phyloP scores from a whole-genome alignment of 495 filamentous ascomycete species.

The Neurospora sp. region DNA sequence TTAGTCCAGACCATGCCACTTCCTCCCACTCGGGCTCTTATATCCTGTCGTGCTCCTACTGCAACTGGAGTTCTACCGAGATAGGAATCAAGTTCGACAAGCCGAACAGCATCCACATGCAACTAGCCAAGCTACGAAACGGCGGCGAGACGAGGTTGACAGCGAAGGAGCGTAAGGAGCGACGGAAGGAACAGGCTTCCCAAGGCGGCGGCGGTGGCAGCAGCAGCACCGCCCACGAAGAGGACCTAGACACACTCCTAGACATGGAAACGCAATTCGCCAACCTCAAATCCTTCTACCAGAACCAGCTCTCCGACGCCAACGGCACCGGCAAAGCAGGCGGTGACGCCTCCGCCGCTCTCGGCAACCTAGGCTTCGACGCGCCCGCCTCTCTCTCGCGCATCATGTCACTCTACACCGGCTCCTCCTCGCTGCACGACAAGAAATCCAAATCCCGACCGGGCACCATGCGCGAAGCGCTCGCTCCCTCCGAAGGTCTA shows the following conservation, averaged over 20 bases:
- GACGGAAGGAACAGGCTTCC: constrained; percentile 28
- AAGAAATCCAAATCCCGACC: constrained; percentile 60
- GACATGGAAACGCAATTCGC: constrained; percentile 41
- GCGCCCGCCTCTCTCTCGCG: constrained; percentile 74
- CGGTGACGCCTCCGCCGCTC: constrained; percentile 41
- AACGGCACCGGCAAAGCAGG: constrained; percentile 18
- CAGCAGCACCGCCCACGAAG: not conserved
- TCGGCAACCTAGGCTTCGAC: constrained; percentile 54
- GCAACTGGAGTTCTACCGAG: constrained; percentile 82
- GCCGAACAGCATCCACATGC: constrained; percentile 70
- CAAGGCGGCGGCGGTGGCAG: constrained; percentile 6
- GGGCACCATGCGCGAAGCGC: constrained; percentile 68
- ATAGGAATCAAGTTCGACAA: constrained; percentile 87
- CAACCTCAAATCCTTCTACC: constrained; percentile 61
- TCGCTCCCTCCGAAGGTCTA: constrained; percentile 58
- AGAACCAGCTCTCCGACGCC: constrained; percentile 53
- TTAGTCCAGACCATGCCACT: constrained; percentile 24
- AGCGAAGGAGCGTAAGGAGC: constrained; percentile 33
- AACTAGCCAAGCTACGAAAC: constrained; percentile 55
- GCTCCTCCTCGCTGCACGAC: constrained; percentile 37
- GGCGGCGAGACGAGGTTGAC: constrained; percentile 33
- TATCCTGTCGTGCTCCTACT: constrained; percentile 77
- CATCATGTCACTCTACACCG: constrained; percentile 86
- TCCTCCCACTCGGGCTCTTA: constrained; percentile 47
- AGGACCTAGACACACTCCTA: constrained; percentile 8